Base-by-base conservation (phyloP, 2,329 filamentous ascomycete species). In the Aspergillus quadrilineatus region DNA sequence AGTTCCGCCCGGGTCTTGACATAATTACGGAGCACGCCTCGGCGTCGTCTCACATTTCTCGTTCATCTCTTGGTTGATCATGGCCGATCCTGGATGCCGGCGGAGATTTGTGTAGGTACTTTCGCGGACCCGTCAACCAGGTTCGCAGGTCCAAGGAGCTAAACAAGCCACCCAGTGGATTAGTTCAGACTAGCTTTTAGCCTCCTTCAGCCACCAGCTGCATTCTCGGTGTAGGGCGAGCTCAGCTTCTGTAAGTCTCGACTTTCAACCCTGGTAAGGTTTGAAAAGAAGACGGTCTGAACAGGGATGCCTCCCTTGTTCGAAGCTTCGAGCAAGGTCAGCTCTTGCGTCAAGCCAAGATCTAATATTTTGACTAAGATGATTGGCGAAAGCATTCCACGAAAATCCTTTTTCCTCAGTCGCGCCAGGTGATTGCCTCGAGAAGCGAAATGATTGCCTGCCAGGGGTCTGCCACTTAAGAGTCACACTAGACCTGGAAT, bases 81-180 rank as follows among this genome's bases (percentile, higher is more conserved):
- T 49, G 45, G 57, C 55, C 49, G 60, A 63, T 63, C 52, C 22
- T 42, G 39, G 39, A 42, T n/a, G 39, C 37, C 48, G 34, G 52
- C 60, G 60, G 58, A 56, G 55, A 51, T 63, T 60, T 60, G 60
- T 60, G 60, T 58, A 54, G 34, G 22, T 22, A 22, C 52, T 59
- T 60, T 59, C 53, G 57, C 56, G 39, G 56, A 28, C 62, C 63
- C 60, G 55, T 48, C 59, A 63, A 63, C 62, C 62, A 50, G 62
- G 62, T 64, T 60, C 53, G 30, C 44, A 37, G 22, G 49, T 28
- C 26, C 9, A 29, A 49, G 32, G 32, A 45, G 41, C 43, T 22
- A 34, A 48, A 46, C 15, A 26, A 46, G 43, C 46, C 37, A 29
- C 50, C 9, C 37, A 55, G 45, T 42, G 50, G 34, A 41, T 45